Evolutionary conservation across 306 rosid genomes (phyloP).

Genomic region (Astragalus membranaceus): DNA sequence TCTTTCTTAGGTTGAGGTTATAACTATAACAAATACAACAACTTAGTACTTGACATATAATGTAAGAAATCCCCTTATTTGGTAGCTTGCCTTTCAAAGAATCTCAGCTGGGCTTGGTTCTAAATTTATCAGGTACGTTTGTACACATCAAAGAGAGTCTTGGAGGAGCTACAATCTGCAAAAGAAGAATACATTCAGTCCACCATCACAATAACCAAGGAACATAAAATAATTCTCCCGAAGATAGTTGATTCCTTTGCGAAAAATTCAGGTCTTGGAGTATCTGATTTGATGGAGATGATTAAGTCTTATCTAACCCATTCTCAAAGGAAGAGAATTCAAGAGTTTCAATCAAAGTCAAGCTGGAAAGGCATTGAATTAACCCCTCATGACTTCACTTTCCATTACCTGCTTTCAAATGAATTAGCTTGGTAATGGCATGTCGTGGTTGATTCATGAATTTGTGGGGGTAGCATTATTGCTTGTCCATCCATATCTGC

Average conservation of each 20-base stretch:
- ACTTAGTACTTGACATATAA: not conserved
- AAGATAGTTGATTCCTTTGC: slow-evolving; percentile 72
- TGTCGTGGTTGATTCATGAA: slow-evolving; percentile 1
- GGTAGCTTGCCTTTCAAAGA: not conserved
- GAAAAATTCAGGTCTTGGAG: slow-evolving; percentile 57
- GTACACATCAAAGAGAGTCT: slow-evolving; percentile 71
- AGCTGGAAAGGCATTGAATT: slow-evolving; percentile 60
- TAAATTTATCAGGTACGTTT: slow-evolving; percentile 59
- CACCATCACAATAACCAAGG: slow-evolving; percentile 50
- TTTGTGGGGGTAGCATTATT: not conserved
- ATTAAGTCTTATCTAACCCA: slow-evolving; percentile 42
- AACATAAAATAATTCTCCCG: slow-evolving; percentile 69
- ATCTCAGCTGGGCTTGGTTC: slow-evolving; percentile 10
- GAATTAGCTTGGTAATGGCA: slow-evolving; percentile 56
- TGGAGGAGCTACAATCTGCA: slow-evolving; percentile 80
- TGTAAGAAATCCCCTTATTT: not conserved
- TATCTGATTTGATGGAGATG: slow-evolving; percentile 49
- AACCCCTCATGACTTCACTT: slow-evolving; percentile 71
- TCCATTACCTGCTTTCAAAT: slow-evolving; percentile 67
- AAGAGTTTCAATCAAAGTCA: slow-evolving; percentile 47
- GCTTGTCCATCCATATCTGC: not conserved
- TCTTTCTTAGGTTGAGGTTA: not conserved
- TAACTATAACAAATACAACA: not conserved
- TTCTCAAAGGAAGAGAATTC: slow-evolving; percentile 37
- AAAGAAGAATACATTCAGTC: slow-evolving; percentile 84